phyloP scores from a whole-genome alignment of 2,329 filamentous ascomycete species.

The Cladosporium cucumerinum region DNA sequence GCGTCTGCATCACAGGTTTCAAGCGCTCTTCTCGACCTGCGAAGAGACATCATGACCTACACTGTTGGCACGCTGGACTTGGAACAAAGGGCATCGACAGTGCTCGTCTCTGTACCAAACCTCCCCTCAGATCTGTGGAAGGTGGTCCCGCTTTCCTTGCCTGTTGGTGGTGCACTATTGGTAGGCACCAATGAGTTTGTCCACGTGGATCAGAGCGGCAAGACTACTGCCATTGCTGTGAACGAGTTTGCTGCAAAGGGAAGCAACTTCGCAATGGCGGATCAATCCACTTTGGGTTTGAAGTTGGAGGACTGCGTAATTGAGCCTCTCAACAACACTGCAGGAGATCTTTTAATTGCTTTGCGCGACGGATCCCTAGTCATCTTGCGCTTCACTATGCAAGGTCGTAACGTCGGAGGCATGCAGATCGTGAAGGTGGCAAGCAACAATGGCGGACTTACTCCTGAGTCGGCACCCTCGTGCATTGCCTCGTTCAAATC shows the following conservation, averaged over 20 bases:
- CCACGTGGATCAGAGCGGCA: conserved; percentile 93
- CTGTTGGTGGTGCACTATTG: conserved; percentile 83
- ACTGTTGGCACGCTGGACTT: conserved; percentile 94
- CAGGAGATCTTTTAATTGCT: conserved; percentile 80
- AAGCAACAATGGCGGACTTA: conserved; percentile 58
- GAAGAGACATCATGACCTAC: conserved; percentile 83
- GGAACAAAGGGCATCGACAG: conserved; percentile 88
- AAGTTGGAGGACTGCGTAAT: conserved; percentile 78
- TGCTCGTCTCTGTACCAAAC: conserved; percentile 78
- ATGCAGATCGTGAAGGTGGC: conserved; percentile 68
- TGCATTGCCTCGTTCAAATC: conserved; percentile 68
- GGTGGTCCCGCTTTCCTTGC: conserved; percentile 77
- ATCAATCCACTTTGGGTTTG: conserved; percentile 77
- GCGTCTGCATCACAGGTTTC: conserved; percentile 73
- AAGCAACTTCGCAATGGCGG: conserved; percentile 78
- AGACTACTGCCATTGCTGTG: conserved; percentile 85
- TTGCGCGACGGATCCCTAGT: conserved; percentile 71
- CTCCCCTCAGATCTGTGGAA: conserved; percentile 84
- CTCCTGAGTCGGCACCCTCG: conserved; percentile 62
- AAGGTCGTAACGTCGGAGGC: conserved; percentile 87
- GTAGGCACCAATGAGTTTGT: conserved; percentile 87
- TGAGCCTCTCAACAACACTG: conserved; percentile 71
- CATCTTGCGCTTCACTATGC: conserved; percentile 77
- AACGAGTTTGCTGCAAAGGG: conserved; percentile 82
- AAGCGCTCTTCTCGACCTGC: conserved; percentile 67